Evolutionary conservation across 805 yeast species (phyloP).

Genomic region (Wickerhamiella shivajii): DNA sequence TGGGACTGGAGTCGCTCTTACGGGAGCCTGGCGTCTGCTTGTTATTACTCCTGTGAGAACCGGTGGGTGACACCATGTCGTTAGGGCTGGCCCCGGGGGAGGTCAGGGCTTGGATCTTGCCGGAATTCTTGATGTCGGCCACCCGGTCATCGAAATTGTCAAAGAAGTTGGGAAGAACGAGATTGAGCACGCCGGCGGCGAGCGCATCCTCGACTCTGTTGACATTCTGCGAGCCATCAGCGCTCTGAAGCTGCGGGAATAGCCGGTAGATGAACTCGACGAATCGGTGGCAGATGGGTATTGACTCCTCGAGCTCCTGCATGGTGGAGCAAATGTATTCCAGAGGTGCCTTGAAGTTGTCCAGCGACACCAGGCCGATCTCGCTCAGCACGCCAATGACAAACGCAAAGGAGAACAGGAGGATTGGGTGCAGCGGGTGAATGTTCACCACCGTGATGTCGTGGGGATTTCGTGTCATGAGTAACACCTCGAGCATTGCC

Average conservation of each 20-base stretch:
- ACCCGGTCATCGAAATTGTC: too few relatives aligned
- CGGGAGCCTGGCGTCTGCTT: too few relatives aligned
- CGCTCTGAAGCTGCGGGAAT: constrained; percentile 1
- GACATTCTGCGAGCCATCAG: constrained; percentile 1
- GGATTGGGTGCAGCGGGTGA: constrained; percentile 13
- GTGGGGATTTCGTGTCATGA: constrained; percentile 15
- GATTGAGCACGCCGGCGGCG: constrained; percentile 3
- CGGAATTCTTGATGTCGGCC: too few relatives aligned
- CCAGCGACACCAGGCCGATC: constrained; percentile 10
- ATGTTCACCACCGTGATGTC: constrained; percentile 12
- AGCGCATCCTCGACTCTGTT: constrained; percentile 12
- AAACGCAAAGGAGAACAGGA: constrained; percentile 11
- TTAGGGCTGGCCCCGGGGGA: too few relatives aligned
- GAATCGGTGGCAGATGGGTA: constrained; percentile 9
- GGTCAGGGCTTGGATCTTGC: too few relatives aligned
- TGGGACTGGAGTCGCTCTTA: too few relatives aligned
- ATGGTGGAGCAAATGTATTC: constrained; percentile 11
- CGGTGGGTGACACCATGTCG: too few relatives aligned
- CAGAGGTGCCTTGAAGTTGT: constrained; percentile 12
- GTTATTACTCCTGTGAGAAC: too few relatives aligned
- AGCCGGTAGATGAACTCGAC: constrained; percentile 6
- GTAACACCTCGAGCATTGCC: constrained; percentile 15
- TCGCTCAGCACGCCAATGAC: constrained; percentile 8
- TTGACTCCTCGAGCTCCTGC: constrained; percentile 6
- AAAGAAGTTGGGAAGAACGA: constrained; percentile 11